Evolutionary conservation across 2,329 filamentous ascomycete species (phyloP), one percentile per base, ranked within the genome.

Genomic region (Talaromyces sp.): DNA sequence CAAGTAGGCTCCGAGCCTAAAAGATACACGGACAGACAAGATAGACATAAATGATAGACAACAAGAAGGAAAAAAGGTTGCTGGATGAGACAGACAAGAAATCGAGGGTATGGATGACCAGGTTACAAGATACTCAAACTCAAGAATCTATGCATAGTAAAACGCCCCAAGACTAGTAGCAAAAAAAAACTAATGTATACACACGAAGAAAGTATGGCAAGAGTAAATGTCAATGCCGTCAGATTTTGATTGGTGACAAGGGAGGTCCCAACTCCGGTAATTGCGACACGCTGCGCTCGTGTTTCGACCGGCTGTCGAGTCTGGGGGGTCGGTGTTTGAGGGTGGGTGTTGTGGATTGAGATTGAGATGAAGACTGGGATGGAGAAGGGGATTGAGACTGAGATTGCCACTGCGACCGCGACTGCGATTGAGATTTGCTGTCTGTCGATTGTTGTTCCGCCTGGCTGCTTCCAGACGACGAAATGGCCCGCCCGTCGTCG

Each of bases 381-480:
- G 52, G 52, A 55, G 28, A 33, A n/a, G 68, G 71, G 2, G 73
- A 73, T 33, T 66, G 70, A 30, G 70, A 66, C 63, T 73, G 75
- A 57, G 69, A 67, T 34, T 65, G 63, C 47, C 71, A 70, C 16
- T 70, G 67, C 10, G 73, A 72, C 33, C 68, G 75, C 73, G 42
- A 70, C 10, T 34, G 34, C 14, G 34, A 36, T 5, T 36, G 36
- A 27, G 73, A 55, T 60, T 69, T 23, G 68, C 65, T 23, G 65
- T 61, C 54, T 73, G 65, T 57, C 75, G 68, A 64, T 70, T 58
- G 78, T 3, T 51, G n/a, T 31, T 60, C 58, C 18, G 57, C 79
- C 67, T 85, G 84, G 73, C 81, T 84, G 66, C 86, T 89, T 65
- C 86, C 87, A 9, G 88, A 88, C 5, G 88, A 89, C 3, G 87